Base-by-base conservation (phyloP, 371 early-diverging fungal genomes). In the Batkoa obscura region DNA sequence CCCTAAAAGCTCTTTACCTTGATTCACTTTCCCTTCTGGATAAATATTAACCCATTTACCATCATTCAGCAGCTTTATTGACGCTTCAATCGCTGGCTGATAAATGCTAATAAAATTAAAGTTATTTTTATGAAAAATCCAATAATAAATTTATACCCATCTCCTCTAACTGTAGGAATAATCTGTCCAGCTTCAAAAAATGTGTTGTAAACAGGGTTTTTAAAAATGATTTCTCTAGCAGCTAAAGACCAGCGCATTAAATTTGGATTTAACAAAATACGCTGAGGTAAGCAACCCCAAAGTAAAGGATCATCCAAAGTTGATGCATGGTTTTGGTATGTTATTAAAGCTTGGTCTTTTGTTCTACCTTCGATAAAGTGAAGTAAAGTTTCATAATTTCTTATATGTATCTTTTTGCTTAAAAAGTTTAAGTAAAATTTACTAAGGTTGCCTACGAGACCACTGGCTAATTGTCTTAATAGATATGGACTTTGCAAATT, bases 181-280 rank as follows among this genome's bases (percentile, higher is more conserved):
- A 82, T 81, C 60, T 87, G 82, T 2, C 89, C 90, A 33, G 77
- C 68, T 4, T 76, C 69, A 60, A 91, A 88, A 58, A 90, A 86
- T 33, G 71, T 39, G 23, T 17, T 39, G 12, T 59, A 72, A 64
- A 71, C 76, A 75, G 75, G 66, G 58, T 76, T 81, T 12, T 74
- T 79, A 68, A 79, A 88, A 53, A 86, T 82, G 10, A 90, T 79
- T 57, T 91, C 90, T 53, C 79, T 82, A 2, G 92, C 90, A 15
- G 89, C 88, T 30, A 89, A 65, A 1, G 83, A 80, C 87, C 89
- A 89, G 15, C 92, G 76, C 72, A 82, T 72, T 34, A 60, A 75
- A 46, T 65, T 67, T 30, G 73, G 66, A 12, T 30, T 5, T 2
- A 17, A 36, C 30, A 53, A 15, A 13, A 35, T 37, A 15, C 39